A percentile compares a stretch with the other conserved stretches of the same genome.
These are phyloP conservation scores for Aspergillus transmontanensis DNA, from an alignment of 2,329 filamentous ascomycete genomes.

Conservation along the genomic window DNA sequence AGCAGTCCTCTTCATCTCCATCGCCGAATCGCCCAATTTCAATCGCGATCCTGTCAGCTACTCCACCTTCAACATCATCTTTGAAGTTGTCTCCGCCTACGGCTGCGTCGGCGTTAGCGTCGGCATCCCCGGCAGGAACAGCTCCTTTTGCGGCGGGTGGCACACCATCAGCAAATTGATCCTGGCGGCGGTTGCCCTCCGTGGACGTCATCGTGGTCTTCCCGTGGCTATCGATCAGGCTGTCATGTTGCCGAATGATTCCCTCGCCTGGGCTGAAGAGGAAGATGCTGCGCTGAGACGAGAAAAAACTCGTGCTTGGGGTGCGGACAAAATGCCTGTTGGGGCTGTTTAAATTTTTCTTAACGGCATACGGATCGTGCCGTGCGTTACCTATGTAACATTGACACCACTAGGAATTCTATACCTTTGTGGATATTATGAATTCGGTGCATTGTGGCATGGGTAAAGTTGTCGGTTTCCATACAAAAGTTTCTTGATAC, in stretches of 20 bases:
- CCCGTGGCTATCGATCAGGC: conserved; percentile 60
- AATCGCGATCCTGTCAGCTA: conserved; percentile 54
- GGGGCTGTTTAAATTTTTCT: conserved; percentile 24
- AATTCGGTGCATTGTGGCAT: background rate
- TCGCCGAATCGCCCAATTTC: conserved; percentile 62
- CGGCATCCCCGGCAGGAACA: conserved; percentile 57
- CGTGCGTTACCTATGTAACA: background rate
- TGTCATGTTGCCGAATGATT: conserved; percentile 43
- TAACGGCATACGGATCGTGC: background rate
- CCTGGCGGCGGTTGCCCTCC: conserved; percentile 59
- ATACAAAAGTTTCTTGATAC: background rate
- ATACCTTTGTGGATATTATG: background rate
- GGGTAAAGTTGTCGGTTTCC: background rate
- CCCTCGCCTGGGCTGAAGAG: conserved; percentile 45
- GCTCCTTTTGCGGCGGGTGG: conserved; percentile 59
- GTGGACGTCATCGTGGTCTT: conserved; percentile 59
- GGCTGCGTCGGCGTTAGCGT: conserved; percentile 64
- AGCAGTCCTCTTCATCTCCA: conserved; percentile 61
- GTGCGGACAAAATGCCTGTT: conserved; percentile 26
- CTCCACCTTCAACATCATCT: conserved; percentile 61
- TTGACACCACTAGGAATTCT: background rate
- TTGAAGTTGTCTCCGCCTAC: conserved; percentile 54
- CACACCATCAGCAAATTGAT: conserved; percentile 60
- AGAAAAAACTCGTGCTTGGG: conserved; percentile 29
- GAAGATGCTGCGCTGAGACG: conserved; percentile 41